Evolutionary conservation across 2,329 filamentous ascomycete species (phyloP).

Genomic region (Xylariaceae sp.): DNA sequence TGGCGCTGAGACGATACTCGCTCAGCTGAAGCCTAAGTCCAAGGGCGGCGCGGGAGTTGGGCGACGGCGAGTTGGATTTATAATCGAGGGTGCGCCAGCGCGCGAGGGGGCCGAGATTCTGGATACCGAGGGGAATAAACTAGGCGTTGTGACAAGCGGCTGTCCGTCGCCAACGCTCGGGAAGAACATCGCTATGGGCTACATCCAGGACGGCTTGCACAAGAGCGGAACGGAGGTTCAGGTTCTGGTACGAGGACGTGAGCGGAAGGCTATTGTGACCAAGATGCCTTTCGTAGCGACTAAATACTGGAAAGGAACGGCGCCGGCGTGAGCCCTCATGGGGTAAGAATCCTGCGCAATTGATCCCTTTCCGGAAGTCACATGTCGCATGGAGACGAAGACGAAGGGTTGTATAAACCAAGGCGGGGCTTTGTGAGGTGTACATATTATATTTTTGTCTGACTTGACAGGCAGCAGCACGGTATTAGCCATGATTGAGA

Average conservation of each 20-base stretch:
- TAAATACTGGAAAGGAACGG: slow-evolving; percentile 63
- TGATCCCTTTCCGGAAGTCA: no score
- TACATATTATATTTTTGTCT: no score
- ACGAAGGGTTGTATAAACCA: no score
- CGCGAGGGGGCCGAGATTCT: slow-evolving; percentile 83
- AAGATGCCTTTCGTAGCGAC: slow-evolving; percentile 87
- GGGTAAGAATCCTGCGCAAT: no score
- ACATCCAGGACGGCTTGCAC: slow-evolving; percentile 75
- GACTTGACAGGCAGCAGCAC: no score
- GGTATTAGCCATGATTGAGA: no score
- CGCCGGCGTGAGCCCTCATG: slow-evolving; percentile 14
- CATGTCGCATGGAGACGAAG: no score
- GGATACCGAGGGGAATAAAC: slow-evolving; percentile 48
- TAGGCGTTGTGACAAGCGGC: slow-evolving; percentile 84
- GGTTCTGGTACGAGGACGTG: slow-evolving; percentile 71
- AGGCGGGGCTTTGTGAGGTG: no score
- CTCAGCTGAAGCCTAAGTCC: slow-evolving; percentile 68
- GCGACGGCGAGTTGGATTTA: slow-evolving; percentile 73
- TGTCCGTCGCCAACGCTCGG: slow-evolving; percentile 82
- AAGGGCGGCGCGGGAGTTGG: slow-evolving; percentile 67
- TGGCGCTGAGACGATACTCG: slow-evolving; percentile 72
- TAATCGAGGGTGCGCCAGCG: slow-evolving; percentile 81
- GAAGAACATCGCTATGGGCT: slow-evolving; percentile 95
- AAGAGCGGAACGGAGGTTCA: slow-evolving; percentile 79
- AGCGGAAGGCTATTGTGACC: slow-evolving; percentile 68